A percentile compares a stretch with the other conserved stretches of the same genome.
Evolutionary conservation across 202 grass and related monocot species (phyloP).

Genomic region (Bolboschoenoplectus hybrid): DNA sequence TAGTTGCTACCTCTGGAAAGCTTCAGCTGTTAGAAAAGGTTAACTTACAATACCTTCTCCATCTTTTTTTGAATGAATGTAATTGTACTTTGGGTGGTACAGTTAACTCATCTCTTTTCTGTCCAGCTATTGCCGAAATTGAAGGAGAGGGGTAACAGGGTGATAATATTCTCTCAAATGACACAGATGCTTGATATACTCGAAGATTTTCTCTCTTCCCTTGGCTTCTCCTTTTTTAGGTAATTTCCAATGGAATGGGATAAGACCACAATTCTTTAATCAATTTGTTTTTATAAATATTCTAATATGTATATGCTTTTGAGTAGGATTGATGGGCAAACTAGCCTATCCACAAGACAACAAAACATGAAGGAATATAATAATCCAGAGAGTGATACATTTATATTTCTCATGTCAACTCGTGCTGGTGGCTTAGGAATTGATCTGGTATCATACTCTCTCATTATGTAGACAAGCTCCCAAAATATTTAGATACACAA

Average conservation of each 20-base stretch:
- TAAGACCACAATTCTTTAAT: background rate
- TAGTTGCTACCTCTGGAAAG: constrained; percentile 63
- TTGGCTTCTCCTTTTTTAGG: constrained; percentile 59
- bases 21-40: constrained; percentile 68
- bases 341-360: constrained; percentile 55
- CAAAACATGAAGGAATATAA: constrained; percentile 80
- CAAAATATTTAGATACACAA: background rate
- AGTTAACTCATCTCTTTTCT: background rate
- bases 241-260: constrained; percentile 35
- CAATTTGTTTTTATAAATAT: background rate
- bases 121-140: constrained; percentile 63
- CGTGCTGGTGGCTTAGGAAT: constrained; percentile 72
- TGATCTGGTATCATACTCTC: constrained; percentile 51
- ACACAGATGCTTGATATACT: constrained; percentile 69
- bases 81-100: background rate
- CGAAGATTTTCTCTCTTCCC: constrained; percentile 50
- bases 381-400: constrained; percentile 54
- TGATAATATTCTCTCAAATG: constrained; percentile 77
- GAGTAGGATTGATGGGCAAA: constrained; percentile 71
- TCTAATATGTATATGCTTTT: constrained; percentile 6
- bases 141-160: constrained; percentile 65
- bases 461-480: constrained; percentile 21
- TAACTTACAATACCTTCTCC: constrained; percentile 1
- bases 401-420: constrained; percentile 78
- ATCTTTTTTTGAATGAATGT: constrained; percentile 17